A percentile compares a stretch with the other conserved stretches of the same genome.
Conservation (phyloP, 139 green algal species). For the Raphidocelis subcapitata region DNA sequence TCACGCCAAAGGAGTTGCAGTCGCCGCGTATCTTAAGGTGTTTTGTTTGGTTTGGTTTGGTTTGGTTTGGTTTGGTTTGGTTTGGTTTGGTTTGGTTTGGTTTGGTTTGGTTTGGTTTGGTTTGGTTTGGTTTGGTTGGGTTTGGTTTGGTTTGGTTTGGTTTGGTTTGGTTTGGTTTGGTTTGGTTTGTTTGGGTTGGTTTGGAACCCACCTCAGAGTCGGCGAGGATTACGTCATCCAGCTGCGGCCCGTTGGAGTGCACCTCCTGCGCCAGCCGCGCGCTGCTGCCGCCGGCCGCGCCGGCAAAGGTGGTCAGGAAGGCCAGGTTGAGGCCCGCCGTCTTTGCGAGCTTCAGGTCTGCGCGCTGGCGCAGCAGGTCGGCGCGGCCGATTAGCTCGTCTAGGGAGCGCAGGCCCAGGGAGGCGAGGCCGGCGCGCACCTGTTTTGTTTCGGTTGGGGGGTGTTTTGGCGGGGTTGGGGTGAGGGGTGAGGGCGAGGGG, state of each 20-base stretch:
- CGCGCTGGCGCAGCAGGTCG: constrained; percentile 72
- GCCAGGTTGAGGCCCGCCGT: constrained; percentile 43
- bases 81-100: too few species aligned
- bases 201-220: constrained; percentile 80
- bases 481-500: too few species aligned
- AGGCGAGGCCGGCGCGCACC: constrained; percentile 76
- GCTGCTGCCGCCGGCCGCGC: constrained; percentile 16
- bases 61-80: too few species aligned
- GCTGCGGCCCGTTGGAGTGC: constrained; percentile 78
- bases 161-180: too few species aligned
- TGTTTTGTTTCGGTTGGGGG: constrained; percentile 30
- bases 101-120: too few species aligned
- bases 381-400: constrained; percentile 93
- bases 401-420: constrained; percentile 80
- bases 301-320: background rate
- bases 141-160: too few species aligned
- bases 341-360: constrained; percentile 78
- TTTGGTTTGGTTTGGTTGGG: too few species aligned
- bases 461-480: background rate
- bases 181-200: too few species aligned
- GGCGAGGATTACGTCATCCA: constrained; percentile 93
- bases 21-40: too few species aligned
- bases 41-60: too few species aligned
- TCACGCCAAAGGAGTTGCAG: constrained; percentile 69
- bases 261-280: constrained; percentile 48